These are phyloP conservation scores for Trichoderma citrinoviride DNA, from an alignment of 2,329 filamentous ascomycete genomes.

Conservation along the genomic window DNA sequence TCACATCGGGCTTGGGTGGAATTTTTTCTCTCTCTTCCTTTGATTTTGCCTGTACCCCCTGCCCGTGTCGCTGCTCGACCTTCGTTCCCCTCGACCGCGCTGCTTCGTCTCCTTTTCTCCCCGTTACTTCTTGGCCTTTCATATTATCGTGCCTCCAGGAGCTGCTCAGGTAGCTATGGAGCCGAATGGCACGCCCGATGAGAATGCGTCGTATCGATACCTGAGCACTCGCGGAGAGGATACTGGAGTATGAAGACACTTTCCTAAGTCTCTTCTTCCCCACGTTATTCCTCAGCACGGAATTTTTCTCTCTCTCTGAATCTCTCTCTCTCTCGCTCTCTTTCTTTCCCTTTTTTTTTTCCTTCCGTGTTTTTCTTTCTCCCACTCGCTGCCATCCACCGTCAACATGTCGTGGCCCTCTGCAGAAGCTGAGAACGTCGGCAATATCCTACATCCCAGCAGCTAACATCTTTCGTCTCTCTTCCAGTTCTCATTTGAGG, in stretches of 20 bases:
- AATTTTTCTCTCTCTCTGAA: neutral
- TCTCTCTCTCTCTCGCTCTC: no score
- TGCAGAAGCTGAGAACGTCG: neutral
- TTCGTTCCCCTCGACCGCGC: neutral
- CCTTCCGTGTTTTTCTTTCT: neutral
- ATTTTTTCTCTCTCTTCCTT: neutral
- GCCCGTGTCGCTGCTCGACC: neutral
- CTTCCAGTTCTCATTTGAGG: constrained; percentile 77
- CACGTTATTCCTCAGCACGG: neutral
- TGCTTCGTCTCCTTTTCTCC: neutral
- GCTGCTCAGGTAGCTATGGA: constrained; percentile 36
- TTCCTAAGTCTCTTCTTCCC: constrained; percentile 6
- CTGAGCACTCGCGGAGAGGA: constrained; percentile 52
- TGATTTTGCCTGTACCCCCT: neutral
- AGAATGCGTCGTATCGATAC: constrained; percentile 45
- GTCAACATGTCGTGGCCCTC: neutral
- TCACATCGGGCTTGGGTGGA: neutral
- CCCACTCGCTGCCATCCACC: neutral
- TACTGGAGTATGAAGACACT: constrained; percentile 41
- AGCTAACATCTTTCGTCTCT: constrained; percentile 6
- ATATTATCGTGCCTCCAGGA: neutral
- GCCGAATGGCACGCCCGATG: constrained; percentile 38
- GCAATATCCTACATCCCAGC: neutral
- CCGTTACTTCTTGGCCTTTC: neutral
- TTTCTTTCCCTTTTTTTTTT: no score